Percentiles rank a stretch among this genome's conserved stretches.
These are phyloP conservation scores for Mollisia scopiformis DNA, from an alignment of 2,329 filamentous ascomycete species.

Conservation along the genomic window DNA sequence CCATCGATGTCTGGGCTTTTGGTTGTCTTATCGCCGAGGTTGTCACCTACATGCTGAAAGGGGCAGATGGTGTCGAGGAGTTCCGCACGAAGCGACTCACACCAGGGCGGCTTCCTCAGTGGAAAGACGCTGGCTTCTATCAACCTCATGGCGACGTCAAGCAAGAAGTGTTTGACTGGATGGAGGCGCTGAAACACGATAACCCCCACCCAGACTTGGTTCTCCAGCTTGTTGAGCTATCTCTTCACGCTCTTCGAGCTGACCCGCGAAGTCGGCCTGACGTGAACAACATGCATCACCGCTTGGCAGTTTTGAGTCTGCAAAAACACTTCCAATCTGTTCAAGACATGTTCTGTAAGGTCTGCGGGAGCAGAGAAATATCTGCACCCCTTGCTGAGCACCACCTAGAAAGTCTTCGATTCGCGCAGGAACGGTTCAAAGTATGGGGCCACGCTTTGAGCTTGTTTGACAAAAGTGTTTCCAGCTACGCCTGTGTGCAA, in stretches of 20 bases:
- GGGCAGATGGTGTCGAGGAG: conserved; percentile 19
- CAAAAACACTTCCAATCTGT: conserved; percentile 1
- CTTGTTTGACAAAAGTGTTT: background rate
- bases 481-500: background rate
- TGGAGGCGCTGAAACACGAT: background rate
- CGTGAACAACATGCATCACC: background rate
- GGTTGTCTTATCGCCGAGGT: conserved; percentile 35
- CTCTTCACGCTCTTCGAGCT: conserved; percentile 2
- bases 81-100: conserved; percentile 28
- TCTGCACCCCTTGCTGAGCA: background rate
- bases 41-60: conserved; percentile 27
- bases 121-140: conserved; percentile 2
- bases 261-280: conserved; percentile 1
- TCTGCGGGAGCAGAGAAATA: conserved; percentile 2
- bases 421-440: conserved; percentile 2
- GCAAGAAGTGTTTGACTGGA: conserved; percentile 2
- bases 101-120: background rate
- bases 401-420: conserved; percentile 4
- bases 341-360: conserved; percentile 2
- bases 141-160: conserved; percentile 1
- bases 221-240: conserved; percentile 3
- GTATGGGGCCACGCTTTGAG: conserved; percentile 2
- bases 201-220: conserved; percentile 2
- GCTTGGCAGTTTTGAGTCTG: conserved; percentile 1
- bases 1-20: conserved; percentile 35